Percentiles rank a stretch among this genome's conserved stretches.
phyloP scores from a whole-genome alignment of 2,329 filamentous ascomycete species.

The Penicillium sp. region DNA sequence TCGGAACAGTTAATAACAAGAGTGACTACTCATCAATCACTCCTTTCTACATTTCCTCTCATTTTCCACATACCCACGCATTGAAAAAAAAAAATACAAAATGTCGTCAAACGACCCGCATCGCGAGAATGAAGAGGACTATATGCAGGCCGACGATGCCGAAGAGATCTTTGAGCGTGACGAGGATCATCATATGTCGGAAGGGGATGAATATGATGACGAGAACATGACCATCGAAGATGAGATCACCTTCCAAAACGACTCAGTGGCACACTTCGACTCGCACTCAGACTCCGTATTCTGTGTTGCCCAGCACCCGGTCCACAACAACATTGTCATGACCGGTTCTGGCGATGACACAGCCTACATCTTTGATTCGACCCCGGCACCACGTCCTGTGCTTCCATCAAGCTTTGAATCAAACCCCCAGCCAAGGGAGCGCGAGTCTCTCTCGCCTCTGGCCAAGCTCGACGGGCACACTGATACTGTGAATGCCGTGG shows the following conservation, averaged over 20 bases:
- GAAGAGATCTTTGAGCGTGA: slow-evolving; percentile 72
- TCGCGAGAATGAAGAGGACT: slow-evolving; percentile 62
- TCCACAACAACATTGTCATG: slow-evolving; percentile 71
- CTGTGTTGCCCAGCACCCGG: slow-evolving; percentile 88
- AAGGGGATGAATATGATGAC: slow-evolving; percentile 63
- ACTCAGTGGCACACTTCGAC: slow-evolving; percentile 92
- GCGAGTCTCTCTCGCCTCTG: slow-evolving; percentile 62
- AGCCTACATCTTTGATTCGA: slow-evolving; percentile 81
- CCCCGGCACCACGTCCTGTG: slow-evolving; percentile 60
- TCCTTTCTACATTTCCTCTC: background rate
- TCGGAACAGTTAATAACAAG: background rate
- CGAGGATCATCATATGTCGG: slow-evolving; percentile 68
- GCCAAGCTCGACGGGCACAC: slow-evolving; percentile 83
- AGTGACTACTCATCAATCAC: background rate
- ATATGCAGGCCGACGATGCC: slow-evolving; percentile 74
- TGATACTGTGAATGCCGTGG: slow-evolving; percentile 83
- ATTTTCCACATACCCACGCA: background rate
- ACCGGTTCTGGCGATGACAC: slow-evolving; percentile 86
- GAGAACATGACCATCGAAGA: slow-evolving; percentile 49
- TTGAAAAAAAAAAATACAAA: slow-evolving; percentile 5
- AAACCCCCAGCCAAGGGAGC: slow-evolving; percentile 60
- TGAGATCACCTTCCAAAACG: slow-evolving; percentile 77
- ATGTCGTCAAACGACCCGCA: slow-evolving; percentile 39
- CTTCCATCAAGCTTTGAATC: slow-evolving; percentile 74
- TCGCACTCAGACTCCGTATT: slow-evolving; percentile 87